Conservation (phyloP, 2,329 filamentous ascomycete genomes). For the Trichoderma aggressivum region DNA sequence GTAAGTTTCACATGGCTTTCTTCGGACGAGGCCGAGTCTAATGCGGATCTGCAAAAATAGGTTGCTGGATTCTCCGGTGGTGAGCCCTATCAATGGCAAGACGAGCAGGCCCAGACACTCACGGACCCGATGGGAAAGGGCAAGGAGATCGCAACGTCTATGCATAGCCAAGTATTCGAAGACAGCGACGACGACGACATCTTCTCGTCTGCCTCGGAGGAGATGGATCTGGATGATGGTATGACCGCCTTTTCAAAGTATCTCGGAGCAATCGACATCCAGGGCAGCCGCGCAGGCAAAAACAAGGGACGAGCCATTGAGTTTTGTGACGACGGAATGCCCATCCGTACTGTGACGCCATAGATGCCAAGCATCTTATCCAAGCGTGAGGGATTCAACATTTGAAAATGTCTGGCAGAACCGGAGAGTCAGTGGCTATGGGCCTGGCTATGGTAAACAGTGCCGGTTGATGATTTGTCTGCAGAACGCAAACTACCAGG, state of each 20-base stretch:
- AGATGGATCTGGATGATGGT: neutral
- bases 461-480: neutral
- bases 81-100: neutral
- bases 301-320: neutral
- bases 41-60: neutral
- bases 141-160: neutral
- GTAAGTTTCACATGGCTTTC: neutral
- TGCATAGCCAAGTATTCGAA: constrained; percentile 10
- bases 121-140: neutral
- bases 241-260: neutral
- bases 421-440: neutral
- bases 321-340: constrained; percentile 13
- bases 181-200: constrained; percentile 8
- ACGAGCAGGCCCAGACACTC: neutral
- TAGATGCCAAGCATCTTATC: neutral
- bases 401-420: too few relatives aligned
- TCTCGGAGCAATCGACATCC: neutral
- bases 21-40: neutral
- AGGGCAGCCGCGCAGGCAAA: neutral
- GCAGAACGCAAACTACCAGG: neutral
- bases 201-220: neutral
- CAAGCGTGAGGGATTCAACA: neutral
- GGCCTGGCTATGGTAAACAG: neutral
- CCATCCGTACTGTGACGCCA: neutral
- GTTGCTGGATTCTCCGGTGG: neutral